Evolutionary conservation across 2,329 filamentous ascomycete genomes (phyloP).

Genomic region (Penicillium sp.): DNA sequence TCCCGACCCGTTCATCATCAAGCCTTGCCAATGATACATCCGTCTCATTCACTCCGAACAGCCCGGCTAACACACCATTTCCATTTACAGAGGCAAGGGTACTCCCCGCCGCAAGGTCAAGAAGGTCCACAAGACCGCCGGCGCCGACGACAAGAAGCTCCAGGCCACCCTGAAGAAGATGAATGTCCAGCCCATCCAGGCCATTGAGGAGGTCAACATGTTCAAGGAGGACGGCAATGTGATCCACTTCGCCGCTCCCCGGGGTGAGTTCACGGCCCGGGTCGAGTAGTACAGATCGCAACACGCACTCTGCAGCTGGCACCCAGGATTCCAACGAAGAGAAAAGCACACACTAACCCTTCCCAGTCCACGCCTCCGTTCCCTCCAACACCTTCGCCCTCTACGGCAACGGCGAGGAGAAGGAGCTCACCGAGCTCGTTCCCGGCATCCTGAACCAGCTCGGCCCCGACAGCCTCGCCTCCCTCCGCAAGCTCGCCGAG

Average conservation of each 20-base stretch:
- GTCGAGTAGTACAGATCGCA: neutral
- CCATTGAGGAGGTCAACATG: slow-evolving; percentile 99
- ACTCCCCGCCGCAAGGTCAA: slow-evolving; percentile 97
- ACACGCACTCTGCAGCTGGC: no score
- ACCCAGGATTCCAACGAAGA: no score
- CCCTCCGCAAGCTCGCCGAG: slow-evolving; percentile 96
- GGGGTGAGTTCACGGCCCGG: slow-evolving; percentile 63
- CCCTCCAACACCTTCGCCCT: slow-evolving; percentile 99
- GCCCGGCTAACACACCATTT: slow-evolving; percentile 17
- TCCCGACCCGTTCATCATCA: no score
- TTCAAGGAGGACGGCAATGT: slow-evolving; percentile 99
- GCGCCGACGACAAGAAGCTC: slow-evolving; percentile 99
- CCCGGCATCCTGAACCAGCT: slow-evolving; percentile 99
- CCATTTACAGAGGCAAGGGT: slow-evolving; percentile 76
- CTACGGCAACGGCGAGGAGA: slow-evolving; percentile 98
- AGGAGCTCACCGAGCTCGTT: slow-evolving; percentile 99
- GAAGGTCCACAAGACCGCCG: slow-evolving; percentile 89
- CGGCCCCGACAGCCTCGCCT: slow-evolving; percentile 94
- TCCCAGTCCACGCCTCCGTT: slow-evolving; percentile 87
- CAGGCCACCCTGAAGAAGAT: slow-evolving; percentile 97
- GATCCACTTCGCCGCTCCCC: slow-evolving; percentile 97
- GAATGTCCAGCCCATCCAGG: slow-evolving; percentile 98
- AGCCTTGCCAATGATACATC: neutral
- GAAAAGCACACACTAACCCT: neutral
- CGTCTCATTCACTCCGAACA: neutral